Evolutionary conservation across 2,329 filamentous ascomycete species (phyloP), one percentile per base, ranked within the genome.

Genomic region (Beauveria varroae): DNA sequence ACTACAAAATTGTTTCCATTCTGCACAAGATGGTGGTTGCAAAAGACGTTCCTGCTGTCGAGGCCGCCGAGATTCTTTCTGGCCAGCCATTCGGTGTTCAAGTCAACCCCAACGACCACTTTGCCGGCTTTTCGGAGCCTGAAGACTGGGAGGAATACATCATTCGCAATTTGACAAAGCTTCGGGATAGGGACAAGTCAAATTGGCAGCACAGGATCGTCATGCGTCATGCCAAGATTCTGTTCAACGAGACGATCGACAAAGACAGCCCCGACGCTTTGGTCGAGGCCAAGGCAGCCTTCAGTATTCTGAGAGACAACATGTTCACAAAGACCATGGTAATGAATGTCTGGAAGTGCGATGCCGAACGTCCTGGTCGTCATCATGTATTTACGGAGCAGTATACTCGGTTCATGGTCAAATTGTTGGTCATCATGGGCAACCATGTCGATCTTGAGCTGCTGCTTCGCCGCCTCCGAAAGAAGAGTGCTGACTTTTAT

Each of bases 201-300:
- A 93, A 95, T 68, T 97, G 93, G 93, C 93, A 97, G 70, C 93
- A 97, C 72, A 88, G 93, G 22, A 92, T 97, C 76, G 90, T 91
- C 58, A 87, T 88, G 69, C 86, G 92, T 26, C 87, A 90, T 68
- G 80, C 84, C 1, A 76, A 75, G 40, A 82, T 86, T 22, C 67
- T 86, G 8, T 84, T 82, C 58, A 76, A 79, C 57, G 76, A 80
- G 34, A 24, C 30, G 4, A 40, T 30, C 3, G 43, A 22, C 10
- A 61, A 49, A 18, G 64, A 66, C 72, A 83, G 64, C 53, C 77
- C 79, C 57, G 73, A 80, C n/a, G 78, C 65, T 5, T 73, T 81
- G 16, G 84, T 82, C 37, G 87, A 89, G 24, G 93, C 92, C 67
- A 84, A 87, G 69, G 90, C 93, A 60, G 84, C 96, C 16, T 93